Evolutionary conservation across 208 protist species (phyloP).

Genomic region (Hexamita inflata): DNA sequence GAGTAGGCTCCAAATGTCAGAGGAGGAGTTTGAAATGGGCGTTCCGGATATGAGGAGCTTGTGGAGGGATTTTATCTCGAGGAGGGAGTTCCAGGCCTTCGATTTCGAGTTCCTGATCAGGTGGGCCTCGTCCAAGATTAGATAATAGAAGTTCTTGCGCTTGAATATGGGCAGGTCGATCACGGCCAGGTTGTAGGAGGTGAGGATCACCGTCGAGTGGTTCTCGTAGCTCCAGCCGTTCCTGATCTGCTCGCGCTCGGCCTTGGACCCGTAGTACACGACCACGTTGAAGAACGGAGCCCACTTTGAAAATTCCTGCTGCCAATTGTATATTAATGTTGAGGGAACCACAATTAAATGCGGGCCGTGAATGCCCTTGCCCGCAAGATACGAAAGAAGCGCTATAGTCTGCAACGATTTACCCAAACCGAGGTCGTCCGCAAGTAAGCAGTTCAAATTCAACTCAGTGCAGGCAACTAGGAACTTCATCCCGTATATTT

Average conservation of each 20-base stretch:
- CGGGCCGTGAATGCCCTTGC: not conserved
- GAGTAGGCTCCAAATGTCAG: conserved; percentile 61
- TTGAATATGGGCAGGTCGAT: conserved; percentile 41
- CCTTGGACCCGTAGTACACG: not conserved
- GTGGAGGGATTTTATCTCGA: conserved; percentile 46
- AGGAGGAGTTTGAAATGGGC: conserved; percentile 53
- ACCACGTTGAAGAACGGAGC: not conserved
- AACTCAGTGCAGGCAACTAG: not conserved
- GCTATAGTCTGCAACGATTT: conserved; percentile 25
- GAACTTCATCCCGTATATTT: conserved; percentile 2
- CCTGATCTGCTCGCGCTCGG: not conserved
- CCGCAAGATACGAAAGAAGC: not conserved
- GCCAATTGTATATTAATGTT: not conserved
- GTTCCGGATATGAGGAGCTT: conserved; percentile 60
- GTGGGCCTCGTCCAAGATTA: conserved; percentile 70
- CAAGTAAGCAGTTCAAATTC: not conserved
- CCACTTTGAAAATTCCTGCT: not conserved
- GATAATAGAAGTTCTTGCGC: conserved; percentile 47
- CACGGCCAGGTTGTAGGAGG: conserved; percentile 62
- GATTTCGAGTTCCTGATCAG: conserved; percentile 62
- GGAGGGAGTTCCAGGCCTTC: conserved; percentile 48
- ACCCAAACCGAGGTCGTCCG: conserved; percentile 13
- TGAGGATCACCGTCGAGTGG: conserved; percentile 62
- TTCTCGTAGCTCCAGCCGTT: not conserved
- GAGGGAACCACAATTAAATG: conserved; percentile 1